phyloP scores from a whole-genome alignment of 1,284 basidiomycete species.

The Ustilago curta region DNA sequence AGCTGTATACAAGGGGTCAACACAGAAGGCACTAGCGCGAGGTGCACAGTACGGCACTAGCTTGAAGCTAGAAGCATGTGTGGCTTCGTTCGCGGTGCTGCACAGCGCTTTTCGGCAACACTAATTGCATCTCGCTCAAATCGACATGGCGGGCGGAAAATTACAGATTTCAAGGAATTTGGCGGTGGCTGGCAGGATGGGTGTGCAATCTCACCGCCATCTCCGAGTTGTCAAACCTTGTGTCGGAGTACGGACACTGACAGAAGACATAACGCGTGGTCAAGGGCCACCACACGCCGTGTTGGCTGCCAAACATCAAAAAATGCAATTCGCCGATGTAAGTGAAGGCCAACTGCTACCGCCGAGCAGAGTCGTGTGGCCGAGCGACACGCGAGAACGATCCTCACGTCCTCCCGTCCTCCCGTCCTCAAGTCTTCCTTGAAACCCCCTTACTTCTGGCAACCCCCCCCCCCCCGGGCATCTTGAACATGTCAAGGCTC shows the following conservation, averaged over 20 bases:
- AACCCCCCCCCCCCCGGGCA: neutral
- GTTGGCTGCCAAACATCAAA: neutral
- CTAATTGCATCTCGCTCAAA: neutral
- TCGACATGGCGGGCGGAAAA: too few relatives aligned
- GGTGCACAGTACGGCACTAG: too few relatives aligned
- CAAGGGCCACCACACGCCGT: neutral
- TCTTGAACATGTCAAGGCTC: conserved; percentile 3
- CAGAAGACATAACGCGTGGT: neutral
- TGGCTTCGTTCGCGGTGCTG: too few relatives aligned
- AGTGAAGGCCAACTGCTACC: neutral
- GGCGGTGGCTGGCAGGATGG: neutral
- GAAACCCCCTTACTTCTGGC: conserved; percentile 9
- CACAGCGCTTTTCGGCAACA: too few relatives aligned
- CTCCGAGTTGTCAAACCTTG: conserved; percentile 3
- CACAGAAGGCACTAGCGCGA: too few relatives aligned
- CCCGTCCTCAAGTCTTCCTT: neutral
- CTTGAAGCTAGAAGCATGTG: too few relatives aligned
- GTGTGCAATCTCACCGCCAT: neutral
- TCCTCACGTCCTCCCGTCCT: neutral
- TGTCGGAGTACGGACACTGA: conserved; percentile 1
- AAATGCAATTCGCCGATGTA: neutral
- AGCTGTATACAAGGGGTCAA: too few relatives aligned
- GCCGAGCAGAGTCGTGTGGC: conserved; percentile 3
- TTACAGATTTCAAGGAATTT: too few relatives aligned
- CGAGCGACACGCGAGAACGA: neutral